A percentile compares a stretch with the other conserved stretches of the same genome.
Conservation (phyloP, 108 stramenopile genomes). For the Nannochloropsis gaditana region DNA sequence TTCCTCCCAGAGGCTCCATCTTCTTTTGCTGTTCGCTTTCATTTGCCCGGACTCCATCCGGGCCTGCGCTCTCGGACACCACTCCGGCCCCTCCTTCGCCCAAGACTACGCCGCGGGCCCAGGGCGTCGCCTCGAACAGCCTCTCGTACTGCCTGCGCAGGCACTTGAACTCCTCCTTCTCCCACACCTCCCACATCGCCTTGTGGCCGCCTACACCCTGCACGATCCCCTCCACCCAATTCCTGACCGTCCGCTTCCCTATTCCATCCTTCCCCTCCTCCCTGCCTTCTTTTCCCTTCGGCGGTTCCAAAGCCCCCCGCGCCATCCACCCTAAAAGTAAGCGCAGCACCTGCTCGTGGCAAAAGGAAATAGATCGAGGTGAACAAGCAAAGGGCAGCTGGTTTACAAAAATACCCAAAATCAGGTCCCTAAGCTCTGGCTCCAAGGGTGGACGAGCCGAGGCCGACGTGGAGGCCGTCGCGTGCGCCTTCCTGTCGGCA, state of each 20-base stretch:
- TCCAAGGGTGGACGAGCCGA: constrained; percentile 7
- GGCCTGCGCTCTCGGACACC: too few species aligned
- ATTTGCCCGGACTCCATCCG: background rate
- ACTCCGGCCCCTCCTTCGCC: background rate
- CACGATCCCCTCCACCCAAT: background rate
- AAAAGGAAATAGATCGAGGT: background rate
- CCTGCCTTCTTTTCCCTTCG: background rate
- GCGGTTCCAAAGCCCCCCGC: background rate
- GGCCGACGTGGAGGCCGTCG: background rate
- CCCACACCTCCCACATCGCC: constrained; percentile 2
- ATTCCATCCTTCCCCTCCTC: background rate
- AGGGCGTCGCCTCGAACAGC: constrained; percentile 3
- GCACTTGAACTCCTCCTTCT: background rate
- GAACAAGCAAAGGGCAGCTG: background rate
- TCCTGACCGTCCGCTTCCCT: background rate
- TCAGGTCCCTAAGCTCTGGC: background rate
- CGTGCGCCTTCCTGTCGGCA: background rate
- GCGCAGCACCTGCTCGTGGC: background rate
- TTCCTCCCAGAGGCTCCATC: background rate
- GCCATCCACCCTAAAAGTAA: constrained; percentile 12
- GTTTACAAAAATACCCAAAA: background rate
- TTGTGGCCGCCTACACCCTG: background rate
- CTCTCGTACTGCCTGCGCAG: background rate
- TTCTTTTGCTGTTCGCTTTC: background rate
- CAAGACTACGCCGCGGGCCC: background rate